Conservation (phyloP, 2,329 filamentous ascomycete species). For the Aplosporella prunicola region DNA sequence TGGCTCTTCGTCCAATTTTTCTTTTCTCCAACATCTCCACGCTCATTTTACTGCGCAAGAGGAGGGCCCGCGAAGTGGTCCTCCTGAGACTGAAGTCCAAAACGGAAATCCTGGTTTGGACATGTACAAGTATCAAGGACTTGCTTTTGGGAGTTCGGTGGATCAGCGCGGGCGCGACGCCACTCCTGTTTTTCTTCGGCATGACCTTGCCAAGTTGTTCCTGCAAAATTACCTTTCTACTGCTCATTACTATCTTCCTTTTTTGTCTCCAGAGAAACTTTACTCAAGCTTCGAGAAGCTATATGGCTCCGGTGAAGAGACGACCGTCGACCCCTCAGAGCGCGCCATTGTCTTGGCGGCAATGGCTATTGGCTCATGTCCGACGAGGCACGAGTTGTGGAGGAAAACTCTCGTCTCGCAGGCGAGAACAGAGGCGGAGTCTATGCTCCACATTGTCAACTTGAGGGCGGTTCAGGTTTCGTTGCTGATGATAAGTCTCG, state of each 20-base stretch:
- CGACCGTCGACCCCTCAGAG: slow-evolving; percentile 6
- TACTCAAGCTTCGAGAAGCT: slow-evolving; percentile 7
- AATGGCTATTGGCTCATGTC: slow-evolving; percentile 10
- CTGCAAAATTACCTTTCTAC: slow-evolving; percentile 9
- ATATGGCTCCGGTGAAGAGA: slow-evolving; percentile 7
- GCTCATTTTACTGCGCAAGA: slow-evolving; percentile 8
- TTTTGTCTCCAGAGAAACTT: slow-evolving; percentile 5
- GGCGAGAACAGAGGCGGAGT: slow-evolving; percentile 6
- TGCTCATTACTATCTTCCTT: slow-evolving; percentile 3
- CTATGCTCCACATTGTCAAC: slow-evolving; percentile 6
- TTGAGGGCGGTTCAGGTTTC: slow-evolving; percentile 7
- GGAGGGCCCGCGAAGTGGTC: slow-evolving; percentile 1
- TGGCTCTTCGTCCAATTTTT: slow-evolving; percentile 11
- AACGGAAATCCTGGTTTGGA: slow-evolving; percentile 10
- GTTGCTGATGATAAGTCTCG: slow-evolving; percentile 8
- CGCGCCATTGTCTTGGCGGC: slow-evolving; percentile 7
- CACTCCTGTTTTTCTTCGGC: slow-evolving; percentile 6
- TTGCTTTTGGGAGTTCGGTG: slow-evolving; percentile 8
- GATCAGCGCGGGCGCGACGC: slow-evolving; percentile 9
- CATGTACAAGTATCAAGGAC: slow-evolving; percentile 11
- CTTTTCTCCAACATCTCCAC: slow-evolving; percentile 10
- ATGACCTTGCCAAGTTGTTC: slow-evolving; percentile 7
- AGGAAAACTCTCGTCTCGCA: slow-evolving; percentile 4
- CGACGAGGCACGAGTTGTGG: slow-evolving; percentile 5
- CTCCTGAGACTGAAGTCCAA: slow-evolving; percentile 8